Percentiles rank a stretch among this genome's conserved stretches.
phyloP scores from a whole-genome alignment of 2,329 filamentous ascomycete genomes.

The Claviceps pazoutovae region DNA sequence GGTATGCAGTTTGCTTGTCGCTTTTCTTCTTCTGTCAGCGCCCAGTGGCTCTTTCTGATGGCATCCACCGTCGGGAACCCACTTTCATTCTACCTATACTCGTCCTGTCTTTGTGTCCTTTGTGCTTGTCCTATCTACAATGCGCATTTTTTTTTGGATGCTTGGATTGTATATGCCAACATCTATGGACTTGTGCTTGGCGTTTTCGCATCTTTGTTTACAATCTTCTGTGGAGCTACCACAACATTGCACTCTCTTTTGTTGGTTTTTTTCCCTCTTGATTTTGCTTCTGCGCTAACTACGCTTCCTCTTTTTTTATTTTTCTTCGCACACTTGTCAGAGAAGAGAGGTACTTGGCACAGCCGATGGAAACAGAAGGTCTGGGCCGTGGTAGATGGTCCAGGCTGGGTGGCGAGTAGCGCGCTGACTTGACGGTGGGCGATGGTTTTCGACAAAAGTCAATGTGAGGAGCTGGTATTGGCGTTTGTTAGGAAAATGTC shows the following conservation, averaged over 20 bases:
- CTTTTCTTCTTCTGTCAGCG: neutral
- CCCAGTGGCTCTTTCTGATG: neutral
- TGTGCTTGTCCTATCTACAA: neutral
- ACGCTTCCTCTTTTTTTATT: no score
- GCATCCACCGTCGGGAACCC: neutral
- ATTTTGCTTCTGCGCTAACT: neutral
- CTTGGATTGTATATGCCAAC: neutral
- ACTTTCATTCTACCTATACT: neutral
- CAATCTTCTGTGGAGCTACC: neutral
- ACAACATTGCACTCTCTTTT: neutral
- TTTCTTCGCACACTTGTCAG: no score
- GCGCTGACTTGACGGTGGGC: no score
- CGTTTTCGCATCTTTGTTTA: neutral
- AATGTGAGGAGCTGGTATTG: no score
- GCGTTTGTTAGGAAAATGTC: no score
- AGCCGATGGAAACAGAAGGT: no score
- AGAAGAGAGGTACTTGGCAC: no score
- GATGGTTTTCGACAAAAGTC: no score
- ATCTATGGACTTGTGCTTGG: slow-evolving; percentile 1
- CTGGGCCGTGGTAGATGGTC: no score
- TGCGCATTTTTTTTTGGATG: neutral
- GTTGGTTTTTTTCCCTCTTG: neutral
- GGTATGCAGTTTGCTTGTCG: neutral
- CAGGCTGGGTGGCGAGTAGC: no score
- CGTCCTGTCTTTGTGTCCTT: neutral